These are phyloP conservation scores for Monilinia laxa DNA, from an alignment of 2,329 filamentous ascomycete genomes.

Conservation along the genomic window DNA sequence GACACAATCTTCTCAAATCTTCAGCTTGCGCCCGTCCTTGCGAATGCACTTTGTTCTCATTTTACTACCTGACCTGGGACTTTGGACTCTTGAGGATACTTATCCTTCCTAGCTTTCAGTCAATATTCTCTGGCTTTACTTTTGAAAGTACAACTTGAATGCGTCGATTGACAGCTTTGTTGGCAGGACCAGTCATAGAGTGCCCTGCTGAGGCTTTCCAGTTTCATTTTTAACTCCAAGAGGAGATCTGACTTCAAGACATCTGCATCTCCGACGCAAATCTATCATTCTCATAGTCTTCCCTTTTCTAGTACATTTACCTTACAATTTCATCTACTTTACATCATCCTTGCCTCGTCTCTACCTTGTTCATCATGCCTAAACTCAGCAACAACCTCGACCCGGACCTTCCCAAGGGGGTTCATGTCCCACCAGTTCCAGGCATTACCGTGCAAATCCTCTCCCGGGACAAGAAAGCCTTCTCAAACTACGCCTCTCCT, in stretches of 20 bases:
- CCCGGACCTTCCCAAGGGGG: not conserved
- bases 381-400: not conserved
- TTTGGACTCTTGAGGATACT: not conserved
- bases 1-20: not conserved
- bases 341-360: not conserved
- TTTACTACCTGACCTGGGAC: not conserved
- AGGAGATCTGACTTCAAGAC: no score
- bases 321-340: not conserved
- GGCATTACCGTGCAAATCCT: constrained; percentile 11
- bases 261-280: not conserved
- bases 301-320: not conserved
- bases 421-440: not conserved
- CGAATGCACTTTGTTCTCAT: not conserved
- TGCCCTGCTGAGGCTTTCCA: not conserved
- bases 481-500: not conserved
- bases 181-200: no score
- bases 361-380: not conserved
- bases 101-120: not conserved
- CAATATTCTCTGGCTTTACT: not conserved
- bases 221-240: not conserved
- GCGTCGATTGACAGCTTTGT: not conserved
- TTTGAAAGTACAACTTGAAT: no score
- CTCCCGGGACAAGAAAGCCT: not conserved
- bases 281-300: not conserved
- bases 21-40: not conserved